These are phyloP conservation scores for Cronartium ribicola DNA, from an alignment of 1,284 basidiomycete species.

Conservation along the genomic window DNA sequence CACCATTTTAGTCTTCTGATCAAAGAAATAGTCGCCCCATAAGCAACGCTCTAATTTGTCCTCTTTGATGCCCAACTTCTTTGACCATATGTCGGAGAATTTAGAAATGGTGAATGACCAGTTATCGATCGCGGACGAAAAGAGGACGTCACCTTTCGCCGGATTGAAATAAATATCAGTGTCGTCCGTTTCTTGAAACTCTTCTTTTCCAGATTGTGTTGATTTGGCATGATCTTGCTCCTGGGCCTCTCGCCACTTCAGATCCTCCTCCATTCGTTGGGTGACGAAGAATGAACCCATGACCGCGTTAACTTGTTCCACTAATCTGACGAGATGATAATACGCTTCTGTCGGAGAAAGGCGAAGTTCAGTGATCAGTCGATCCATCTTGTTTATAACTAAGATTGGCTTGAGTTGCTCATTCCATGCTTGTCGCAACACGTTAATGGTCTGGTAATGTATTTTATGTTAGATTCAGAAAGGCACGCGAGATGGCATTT, in stretches of 20 bases:
- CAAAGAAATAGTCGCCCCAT: slow-evolving; percentile 97
- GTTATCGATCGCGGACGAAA: slow-evolving; percentile 91
- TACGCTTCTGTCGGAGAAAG: slow-evolving; percentile 88
- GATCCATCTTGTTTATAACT: slow-evolving; percentile 96
- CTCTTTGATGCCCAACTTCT: slow-evolving; percentile 88
- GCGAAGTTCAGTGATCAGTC: slow-evolving; percentile 88
- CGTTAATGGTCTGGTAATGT: slow-evolving; percentile 75
- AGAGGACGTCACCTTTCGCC: slow-evolving; percentile 91
- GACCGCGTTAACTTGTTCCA: slow-evolving; percentile 97
- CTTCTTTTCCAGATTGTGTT: slow-evolving; percentile 54
- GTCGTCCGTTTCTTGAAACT: slow-evolving; percentile 88
- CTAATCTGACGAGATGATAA: slow-evolving; percentile 83
- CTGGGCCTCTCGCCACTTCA: slow-evolving; percentile 85
- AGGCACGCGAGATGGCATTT: neutral
- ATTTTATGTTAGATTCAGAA: slow-evolving; percentile 6
- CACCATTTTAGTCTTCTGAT: slow-evolving; percentile 91
- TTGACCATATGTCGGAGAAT: slow-evolving; percentile 87
- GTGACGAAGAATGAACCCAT: slow-evolving; percentile 94
- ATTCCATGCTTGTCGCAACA: slow-evolving; percentile 89
- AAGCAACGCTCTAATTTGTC: slow-evolving; percentile 76
- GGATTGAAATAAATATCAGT: slow-evolving; percentile 98
- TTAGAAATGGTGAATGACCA: slow-evolving; percentile 95
- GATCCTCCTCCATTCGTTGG: slow-evolving; percentile 95
- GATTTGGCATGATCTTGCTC: slow-evolving; percentile 66
- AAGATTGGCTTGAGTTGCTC: slow-evolving; percentile 85